Conservation (phyloP, 495 filamentous ascomycete species). For the Penicillium chermesinum region DNA sequence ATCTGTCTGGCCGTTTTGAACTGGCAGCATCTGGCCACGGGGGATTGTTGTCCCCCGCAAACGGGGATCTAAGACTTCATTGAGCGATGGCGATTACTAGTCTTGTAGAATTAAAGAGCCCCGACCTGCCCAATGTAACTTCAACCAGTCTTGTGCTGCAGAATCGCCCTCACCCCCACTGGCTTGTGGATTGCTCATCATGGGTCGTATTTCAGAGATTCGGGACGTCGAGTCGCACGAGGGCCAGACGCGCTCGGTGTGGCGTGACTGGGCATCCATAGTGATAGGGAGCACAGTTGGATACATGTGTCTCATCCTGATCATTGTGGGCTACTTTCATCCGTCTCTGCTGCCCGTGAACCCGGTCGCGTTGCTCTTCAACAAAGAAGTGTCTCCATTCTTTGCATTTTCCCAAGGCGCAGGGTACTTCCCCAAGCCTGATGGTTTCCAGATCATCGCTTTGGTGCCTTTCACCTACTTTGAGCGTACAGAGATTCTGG, state of each 20-base stretch:
- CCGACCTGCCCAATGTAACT: not conserved
- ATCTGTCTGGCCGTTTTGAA: not conserved
- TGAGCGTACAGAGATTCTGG: slow-evolving; percentile 43
- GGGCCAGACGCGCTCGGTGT: slow-evolving; percentile 8
- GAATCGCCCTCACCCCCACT: not conserved
- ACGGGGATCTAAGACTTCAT: slow-evolving; percentile 6
- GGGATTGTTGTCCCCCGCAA: slow-evolving; percentile 14
- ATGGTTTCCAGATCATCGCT: slow-evolving; percentile 41
- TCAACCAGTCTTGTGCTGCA: not conserved
- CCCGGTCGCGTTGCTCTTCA: slow-evolving; percentile 20
- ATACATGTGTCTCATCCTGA: slow-evolving; percentile 24
- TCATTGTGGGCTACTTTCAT: slow-evolving; percentile 17
- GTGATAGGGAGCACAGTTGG: slow-evolving; percentile 23
- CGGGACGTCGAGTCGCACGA: slow-evolving; percentile 20
- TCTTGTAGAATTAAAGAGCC: slow-evolving; percentile 12
- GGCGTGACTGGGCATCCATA: slow-evolving; percentile 21
- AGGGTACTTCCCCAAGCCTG: slow-evolving; percentile 36
- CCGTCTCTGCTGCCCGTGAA: slow-evolving; percentile 20
- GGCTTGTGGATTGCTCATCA: slow-evolving; percentile 12
- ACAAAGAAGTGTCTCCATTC: slow-evolving; percentile 23
- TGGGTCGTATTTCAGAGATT: slow-evolving; percentile 14
- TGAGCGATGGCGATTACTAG: not conserved
- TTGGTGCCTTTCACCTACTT: slow-evolving; percentile 46
- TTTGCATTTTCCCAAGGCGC: slow-evolving; percentile 28
- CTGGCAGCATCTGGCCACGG: no score